Conservation (phyloP, 768 basidiomycete genomes). For the Boletellus emodensis region DNA sequence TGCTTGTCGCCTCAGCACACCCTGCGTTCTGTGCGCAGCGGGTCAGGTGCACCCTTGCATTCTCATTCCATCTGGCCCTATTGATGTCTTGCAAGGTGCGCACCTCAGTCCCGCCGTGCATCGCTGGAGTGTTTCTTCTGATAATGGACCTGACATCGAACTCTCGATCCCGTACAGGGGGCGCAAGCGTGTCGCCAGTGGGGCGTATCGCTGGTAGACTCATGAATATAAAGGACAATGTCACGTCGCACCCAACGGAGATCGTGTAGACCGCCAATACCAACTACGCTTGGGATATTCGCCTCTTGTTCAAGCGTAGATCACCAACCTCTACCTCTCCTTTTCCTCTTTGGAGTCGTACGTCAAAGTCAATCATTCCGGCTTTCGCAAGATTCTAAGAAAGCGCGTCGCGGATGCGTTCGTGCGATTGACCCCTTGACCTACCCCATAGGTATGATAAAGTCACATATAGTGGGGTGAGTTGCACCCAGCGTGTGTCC, state of each 20-base stretch:
- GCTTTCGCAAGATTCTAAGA: slow-evolving; percentile 93
- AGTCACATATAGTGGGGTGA: slow-evolving; percentile 68
- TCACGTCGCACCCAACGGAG: slow-evolving; percentile 40
- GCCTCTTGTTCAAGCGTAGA: slow-evolving; percentile 84
- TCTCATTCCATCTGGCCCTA: neutral
- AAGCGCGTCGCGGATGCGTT: slow-evolving; percentile 52
- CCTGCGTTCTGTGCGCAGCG: too few relatives aligned
- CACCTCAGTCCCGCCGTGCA: slow-evolving; percentile 7
- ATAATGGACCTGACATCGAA: slow-evolving; percentile 35
- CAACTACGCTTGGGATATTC: slow-evolving; percentile 81
- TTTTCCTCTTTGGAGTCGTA: slow-evolving; percentile 78
- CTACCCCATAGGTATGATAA: slow-evolving; percentile 80
- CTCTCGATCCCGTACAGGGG: slow-evolving; percentile 23
- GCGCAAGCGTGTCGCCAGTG: slow-evolving; percentile 33
- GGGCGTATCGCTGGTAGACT: slow-evolving; percentile 45
- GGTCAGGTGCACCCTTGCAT: slow-evolving; percentile 13
- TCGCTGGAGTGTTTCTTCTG: slow-evolving; percentile 49
- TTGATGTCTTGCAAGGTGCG: slow-evolving; percentile 10
- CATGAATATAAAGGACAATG: slow-evolving; percentile 49
- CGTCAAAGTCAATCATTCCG: slow-evolving; percentile 87
- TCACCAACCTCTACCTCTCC: slow-evolving; percentile 77
- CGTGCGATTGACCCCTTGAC: neutral
- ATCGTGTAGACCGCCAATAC: slow-evolving; percentile 75
- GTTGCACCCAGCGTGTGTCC: slow-evolving; percentile 1
- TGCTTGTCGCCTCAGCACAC: too few relatives aligned